phyloP scores from a whole-genome alignment of 441 rosid species.

The Populus hybrid region DNA sequence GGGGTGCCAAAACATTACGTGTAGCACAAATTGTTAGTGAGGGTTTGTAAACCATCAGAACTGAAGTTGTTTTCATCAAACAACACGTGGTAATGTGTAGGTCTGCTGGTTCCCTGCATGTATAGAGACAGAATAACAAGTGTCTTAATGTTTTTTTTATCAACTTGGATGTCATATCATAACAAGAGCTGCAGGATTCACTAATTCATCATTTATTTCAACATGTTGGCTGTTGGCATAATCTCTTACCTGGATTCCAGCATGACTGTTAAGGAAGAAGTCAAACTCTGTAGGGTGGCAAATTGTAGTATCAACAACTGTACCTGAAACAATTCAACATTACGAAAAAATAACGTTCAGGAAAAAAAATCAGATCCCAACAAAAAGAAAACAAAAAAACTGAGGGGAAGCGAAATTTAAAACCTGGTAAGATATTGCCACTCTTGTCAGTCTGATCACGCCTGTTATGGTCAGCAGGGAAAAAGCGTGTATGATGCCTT shows the following conservation, averaged over 20 bases:
- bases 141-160: background rate
- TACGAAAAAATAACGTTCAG: background rate
- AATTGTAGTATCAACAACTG: slow-evolving; percentile 72
- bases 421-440: slow-evolving; percentile 80
- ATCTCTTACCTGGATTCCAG: slow-evolving; percentile 57
- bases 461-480: slow-evolving; percentile 41
- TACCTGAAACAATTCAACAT: slow-evolving; percentile 40
- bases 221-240: background rate
- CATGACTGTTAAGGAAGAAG: slow-evolving; percentile 77
- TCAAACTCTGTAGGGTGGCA: slow-evolving; percentile 77
- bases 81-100: slow-evolving; percentile 74
- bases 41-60: slow-evolving; percentile 55
- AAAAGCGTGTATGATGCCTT: slow-evolving; percentile 78
- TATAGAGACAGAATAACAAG: background rate
- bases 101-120: slow-evolving; percentile 72
- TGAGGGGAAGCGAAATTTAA: background rate
- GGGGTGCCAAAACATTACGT: slow-evolving; percentile 42
- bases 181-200: background rate
- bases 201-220: background rate
- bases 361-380: no score
- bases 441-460: slow-evolving; percentile 42
- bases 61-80: slow-evolving; percentile 58
- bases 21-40: slow-evolving; percentile 71
- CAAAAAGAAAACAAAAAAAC: background rate
- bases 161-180: background rate